Evolutionary conservation across 2,329 filamentous ascomycete species (phyloP).

Genomic region (Penicillium verrucosum): DNA sequence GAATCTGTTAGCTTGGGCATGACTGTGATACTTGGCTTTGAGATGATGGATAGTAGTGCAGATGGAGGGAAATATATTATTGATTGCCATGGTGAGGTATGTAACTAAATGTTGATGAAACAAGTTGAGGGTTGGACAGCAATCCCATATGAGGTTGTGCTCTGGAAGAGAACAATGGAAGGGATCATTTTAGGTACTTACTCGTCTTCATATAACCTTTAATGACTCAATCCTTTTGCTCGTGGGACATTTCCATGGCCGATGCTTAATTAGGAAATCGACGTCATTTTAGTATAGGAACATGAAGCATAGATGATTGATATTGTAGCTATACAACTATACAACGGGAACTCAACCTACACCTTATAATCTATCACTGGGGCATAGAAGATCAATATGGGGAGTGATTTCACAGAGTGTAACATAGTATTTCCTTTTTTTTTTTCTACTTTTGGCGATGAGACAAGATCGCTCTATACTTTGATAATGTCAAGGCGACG

Average conservation of each 20-base stretch:
- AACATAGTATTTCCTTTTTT: not conserved
- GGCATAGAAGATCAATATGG: not conserved
- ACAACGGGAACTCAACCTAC: not conserved
- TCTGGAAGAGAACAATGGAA: no score
- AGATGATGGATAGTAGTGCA: no score
- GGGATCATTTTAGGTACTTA: no score
- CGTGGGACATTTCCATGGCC: not conserved
- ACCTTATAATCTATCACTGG: not conserved
- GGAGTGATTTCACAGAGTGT: not conserved
- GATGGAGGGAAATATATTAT: no score
- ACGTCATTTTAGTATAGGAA: not conserved
- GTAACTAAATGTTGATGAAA: no score
- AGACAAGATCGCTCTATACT: not conserved
- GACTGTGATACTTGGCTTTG: no score
- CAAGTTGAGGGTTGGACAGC: not conserved
- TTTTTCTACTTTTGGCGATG: not conserved
- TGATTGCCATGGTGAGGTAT: no score
- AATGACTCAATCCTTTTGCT: not conserved
- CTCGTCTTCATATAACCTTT: no score
- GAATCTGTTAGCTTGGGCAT: no score
- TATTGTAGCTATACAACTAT: not conserved
- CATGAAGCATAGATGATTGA: not conserved
- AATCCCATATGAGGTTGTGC: no score
- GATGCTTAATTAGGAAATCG: not conserved
- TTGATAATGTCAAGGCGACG: not conserved